Evolutionary conservation across 2,329 filamentous ascomycete species (phyloP).

Genomic region (Trichoderma brevicompactum): DNA sequence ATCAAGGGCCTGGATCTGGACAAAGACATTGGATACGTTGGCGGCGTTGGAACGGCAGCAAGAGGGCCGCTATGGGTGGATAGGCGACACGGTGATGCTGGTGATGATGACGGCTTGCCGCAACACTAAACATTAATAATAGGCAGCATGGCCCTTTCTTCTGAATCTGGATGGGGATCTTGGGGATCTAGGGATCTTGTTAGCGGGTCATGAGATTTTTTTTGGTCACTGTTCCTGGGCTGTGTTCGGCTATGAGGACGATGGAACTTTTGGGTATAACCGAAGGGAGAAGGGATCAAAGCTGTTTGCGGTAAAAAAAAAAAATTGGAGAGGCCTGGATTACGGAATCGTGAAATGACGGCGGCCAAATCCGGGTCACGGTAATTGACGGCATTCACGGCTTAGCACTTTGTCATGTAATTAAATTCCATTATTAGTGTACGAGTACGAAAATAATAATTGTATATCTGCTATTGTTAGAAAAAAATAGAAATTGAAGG

Average conservation of each 20-base stretch:
- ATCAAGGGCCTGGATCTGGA: constrained; percentile 34
- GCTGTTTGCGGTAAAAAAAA: neutral
- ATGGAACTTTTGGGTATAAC: neutral
- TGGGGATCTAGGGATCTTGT: neutral
- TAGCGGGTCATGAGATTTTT: neutral
- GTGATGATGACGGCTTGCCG: constrained; percentile 1
- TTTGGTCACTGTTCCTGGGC: neutral
- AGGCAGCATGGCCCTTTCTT: neutral
- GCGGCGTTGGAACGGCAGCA: constrained; percentile 34
- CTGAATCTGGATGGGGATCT: neutral
- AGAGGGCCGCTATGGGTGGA: constrained; percentile 20
- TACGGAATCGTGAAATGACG: too few species aligned
- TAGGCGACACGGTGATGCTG: neutral
- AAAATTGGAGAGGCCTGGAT: neutral
- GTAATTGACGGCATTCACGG: constrained; percentile 19
- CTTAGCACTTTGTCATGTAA: too few species aligned
- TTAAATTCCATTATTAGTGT: too few species aligned
- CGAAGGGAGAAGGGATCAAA: neutral
- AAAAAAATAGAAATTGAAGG: too few species aligned
- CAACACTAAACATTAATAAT: constrained; percentile 15
- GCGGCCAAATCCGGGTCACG: constrained; percentile 10
- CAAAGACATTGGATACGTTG: constrained; percentile 37
- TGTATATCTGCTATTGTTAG: too few species aligned
- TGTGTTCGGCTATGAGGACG: constrained; percentile 12
- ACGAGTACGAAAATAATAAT: too few species aligned